Evolutionary conservation across 805 yeast genomes (phyloP), one percentile per base, ranked within the genome.

Genomic region (Tetrapisispora arboricola): DNA sequence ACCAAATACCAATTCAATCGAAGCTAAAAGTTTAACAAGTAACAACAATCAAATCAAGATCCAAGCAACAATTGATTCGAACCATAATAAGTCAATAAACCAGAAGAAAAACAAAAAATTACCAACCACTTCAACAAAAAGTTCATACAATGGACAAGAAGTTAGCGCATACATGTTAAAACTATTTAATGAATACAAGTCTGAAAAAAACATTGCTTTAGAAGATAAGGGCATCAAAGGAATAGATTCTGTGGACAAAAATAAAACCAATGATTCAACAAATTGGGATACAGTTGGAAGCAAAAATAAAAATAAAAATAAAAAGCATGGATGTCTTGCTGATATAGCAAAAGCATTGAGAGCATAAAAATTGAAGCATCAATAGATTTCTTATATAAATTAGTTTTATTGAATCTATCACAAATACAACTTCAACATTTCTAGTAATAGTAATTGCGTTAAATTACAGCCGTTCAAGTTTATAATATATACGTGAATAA

Each of bases 241-340:
- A 3, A 34, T 39, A 6, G 29, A 24, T 21, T 38, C 33, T 26
- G 32, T 39, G 22, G 39, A 39, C 12, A 38, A 31, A 18, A 42
- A 37, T 17, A 43, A 39, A 19, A 36, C 49, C 5, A 24, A 38
- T 15, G 40, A 38, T 9, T 38, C 31, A 15, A 44, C 51, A 8
- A 57, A 51, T 35, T 59, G 64, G 64, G 62, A 55, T 28, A 49
- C 59, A 17, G 58, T 57, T n/a, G 43, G 51, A 15, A 49, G 41
- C 18, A 41, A 37, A n/a, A 36, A 41, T 22, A 41, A 37, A n/a
- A 36, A 41, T 22, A 56, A 49, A 36, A 50, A 55, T 38, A 58
- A 55, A 43, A 58, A 58, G 38, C 58, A 53, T 40, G 55, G 52
- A 7, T 49, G 55, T 32, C 41, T 60, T 34, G 46, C 42, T 24